phyloP scores from a whole-genome alignment of 495 filamentous ascomycete genomes.

The Penicillium coprophilum region DNA sequence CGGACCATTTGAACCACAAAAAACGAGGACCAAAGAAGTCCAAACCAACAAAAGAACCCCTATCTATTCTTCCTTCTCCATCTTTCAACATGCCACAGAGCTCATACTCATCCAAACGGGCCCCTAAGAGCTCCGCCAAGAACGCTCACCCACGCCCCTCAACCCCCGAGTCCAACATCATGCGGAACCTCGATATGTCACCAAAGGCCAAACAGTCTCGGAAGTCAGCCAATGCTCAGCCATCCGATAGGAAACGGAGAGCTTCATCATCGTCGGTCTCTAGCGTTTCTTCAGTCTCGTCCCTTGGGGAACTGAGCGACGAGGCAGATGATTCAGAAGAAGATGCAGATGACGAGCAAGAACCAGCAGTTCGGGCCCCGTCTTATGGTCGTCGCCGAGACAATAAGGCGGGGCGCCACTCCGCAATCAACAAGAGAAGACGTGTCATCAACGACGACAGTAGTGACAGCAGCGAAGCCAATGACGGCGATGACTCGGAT shows the following conservation, averaged over 20 bases:
- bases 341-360: conserved; percentile 52
- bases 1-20: not conserved
- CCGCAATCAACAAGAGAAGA: conserved; percentile 44
- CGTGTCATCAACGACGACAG: conserved; percentile 62
- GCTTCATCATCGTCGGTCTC: conserved; percentile 44
- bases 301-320: conserved; percentile 40
- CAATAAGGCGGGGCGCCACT: conserved; percentile 48
- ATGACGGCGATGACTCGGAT: conserved; percentile 35
- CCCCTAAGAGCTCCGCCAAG: conserved; percentile 32
- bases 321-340: conserved; percentile 47
- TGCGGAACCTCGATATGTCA: conserved; percentile 22
- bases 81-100: conserved; percentile 33
- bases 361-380: conserved; percentile 52
- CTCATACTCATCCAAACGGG: conserved; percentile 33
- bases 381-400: conserved; percentile 47
- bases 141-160: conserved; percentile 23
- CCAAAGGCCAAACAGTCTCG: conserved; percentile 29
- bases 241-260: conserved; percentile 39
- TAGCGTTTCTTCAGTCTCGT: conserved; percentile 46
- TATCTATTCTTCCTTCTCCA: conserved; percentile 5
- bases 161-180: conserved; percentile 23
- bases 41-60: not conserved
- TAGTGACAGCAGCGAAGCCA: conserved; percentile 52
- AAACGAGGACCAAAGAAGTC: conserved; percentile 2
- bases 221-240: conserved; percentile 30